These are phyloP conservation scores for Ampelomyces quisqualis DNA, from an alignment of 2,329 filamentous ascomycete species.

Conservation along the genomic window DNA sequence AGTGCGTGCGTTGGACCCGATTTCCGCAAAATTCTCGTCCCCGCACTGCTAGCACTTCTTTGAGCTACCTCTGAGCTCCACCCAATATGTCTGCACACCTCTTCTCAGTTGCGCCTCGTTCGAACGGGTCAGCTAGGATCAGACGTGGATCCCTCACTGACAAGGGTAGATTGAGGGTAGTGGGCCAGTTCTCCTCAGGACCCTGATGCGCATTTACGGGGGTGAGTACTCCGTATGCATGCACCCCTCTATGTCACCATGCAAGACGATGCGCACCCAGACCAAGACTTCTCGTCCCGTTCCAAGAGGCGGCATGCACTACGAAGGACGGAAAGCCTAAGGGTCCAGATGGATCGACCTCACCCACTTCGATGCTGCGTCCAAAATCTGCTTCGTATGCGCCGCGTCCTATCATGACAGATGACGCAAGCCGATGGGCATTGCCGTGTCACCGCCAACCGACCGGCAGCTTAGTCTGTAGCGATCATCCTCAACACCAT, in stretches of 20 bases:
- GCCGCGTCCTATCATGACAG: conserved; percentile 3
- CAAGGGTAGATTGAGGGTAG: too few species aligned
- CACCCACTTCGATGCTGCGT: conserved; percentile 1
- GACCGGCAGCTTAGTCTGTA: not conserved
- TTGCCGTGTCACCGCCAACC: too few species aligned
- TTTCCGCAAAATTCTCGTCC: too few species aligned
- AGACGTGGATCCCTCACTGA: conserved; percentile 15
- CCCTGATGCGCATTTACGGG: conserved; percentile 24
- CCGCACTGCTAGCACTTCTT: not conserved
- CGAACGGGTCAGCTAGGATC: conserved; percentile 7
- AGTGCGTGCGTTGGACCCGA: too few species aligned
- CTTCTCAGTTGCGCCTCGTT: conserved; percentile 3
- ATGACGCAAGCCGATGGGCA: conserved; percentile 10
- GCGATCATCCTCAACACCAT: not conserved
- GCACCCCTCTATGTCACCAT: conserved; percentile 12
- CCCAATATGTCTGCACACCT: conserved; percentile 4
- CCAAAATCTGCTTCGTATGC: too few species aligned
- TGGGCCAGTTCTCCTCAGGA: conserved; percentile 8
- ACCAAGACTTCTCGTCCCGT: conserved; percentile 2
- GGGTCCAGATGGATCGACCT: not conserved
- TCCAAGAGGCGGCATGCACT: conserved; percentile 8
- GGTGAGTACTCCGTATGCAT: conserved; percentile 8
- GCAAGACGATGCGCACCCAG: not conserved
- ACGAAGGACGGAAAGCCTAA: conserved; percentile 3
- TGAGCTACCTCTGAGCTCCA: not conserved